phyloP scores from a whole-genome alignment of 371 early-diverging fungal genomes.

The Parasitella parasitica region DNA sequence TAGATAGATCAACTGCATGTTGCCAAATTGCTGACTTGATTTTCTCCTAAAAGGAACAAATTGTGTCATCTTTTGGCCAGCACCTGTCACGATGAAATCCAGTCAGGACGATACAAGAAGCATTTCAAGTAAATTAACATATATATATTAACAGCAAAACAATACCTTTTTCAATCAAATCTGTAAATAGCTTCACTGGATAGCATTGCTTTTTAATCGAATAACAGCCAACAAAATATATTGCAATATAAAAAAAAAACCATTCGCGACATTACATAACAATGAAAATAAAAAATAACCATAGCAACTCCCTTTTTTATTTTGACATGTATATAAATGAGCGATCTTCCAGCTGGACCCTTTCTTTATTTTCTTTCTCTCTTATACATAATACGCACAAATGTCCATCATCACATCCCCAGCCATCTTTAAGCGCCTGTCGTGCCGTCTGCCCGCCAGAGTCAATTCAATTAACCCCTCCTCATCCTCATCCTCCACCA shows the following conservation, averaged over 20 bases:
- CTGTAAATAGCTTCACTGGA: neutral
- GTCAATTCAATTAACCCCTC: neutral
- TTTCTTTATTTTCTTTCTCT: neutral
- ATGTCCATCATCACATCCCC: neutral
- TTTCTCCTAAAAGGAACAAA: constrained; percentile 9
- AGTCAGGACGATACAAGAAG: constrained; percentile 52
- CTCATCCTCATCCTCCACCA: too few relatives aligned
- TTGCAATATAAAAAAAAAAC: neutral
- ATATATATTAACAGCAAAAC: neutral
- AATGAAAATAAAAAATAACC: neutral
- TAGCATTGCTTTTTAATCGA: neutral
- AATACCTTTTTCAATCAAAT: neutral
- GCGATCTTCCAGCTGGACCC: too few relatives aligned
- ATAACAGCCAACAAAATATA: neutral
- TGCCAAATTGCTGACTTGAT: too few relatives aligned
- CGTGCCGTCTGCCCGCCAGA: neutral
- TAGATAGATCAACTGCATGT: neutral
- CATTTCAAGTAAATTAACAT: constrained; percentile 25
- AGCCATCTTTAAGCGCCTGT: neutral
- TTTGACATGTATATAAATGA: neutral
- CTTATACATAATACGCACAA: neutral
- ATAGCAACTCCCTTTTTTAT: neutral
- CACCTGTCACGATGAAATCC: constrained; percentile 30
- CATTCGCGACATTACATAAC: neutral
- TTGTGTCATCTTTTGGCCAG: constrained; percentile 29